Percentiles rank a stretch among this genome's conserved stretches.
Evolutionary conservation across 2,329 filamentous ascomycete species (phyloP).

Genomic region (Aspergillus cejpii): DNA sequence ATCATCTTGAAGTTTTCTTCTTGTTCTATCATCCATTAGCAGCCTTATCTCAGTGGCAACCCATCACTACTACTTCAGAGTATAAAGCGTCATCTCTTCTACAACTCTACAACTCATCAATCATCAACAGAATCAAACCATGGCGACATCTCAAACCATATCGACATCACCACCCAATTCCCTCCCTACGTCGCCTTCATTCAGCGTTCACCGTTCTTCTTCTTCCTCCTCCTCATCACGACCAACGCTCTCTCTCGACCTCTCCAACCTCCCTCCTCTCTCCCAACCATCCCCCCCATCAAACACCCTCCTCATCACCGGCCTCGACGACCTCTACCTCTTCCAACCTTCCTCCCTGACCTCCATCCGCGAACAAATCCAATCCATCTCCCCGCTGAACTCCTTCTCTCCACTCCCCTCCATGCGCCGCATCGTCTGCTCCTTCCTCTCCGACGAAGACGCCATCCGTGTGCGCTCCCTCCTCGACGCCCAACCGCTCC

Average conservation of each 20-base stretch:
- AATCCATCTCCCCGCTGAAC: slow-evolving; percentile 40
- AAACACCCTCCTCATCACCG: slow-evolving; percentile 48
- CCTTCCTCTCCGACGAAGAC: slow-evolving; percentile 40
- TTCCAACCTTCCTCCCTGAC: slow-evolving; percentile 43
- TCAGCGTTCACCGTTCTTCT: slow-evolving; percentile 17
- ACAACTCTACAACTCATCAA: background rate
- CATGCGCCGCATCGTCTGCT: slow-evolving; percentile 47
- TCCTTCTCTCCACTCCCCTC: slow-evolving; percentile 48
- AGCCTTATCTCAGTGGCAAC: background rate
- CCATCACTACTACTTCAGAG: background rate
- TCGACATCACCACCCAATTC: slow-evolving; percentile 19
- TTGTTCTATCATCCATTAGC: background rate
- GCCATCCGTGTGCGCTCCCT: slow-evolving; percentile 41
- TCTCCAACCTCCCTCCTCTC: slow-evolving; percentile 42
- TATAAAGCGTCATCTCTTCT: background rate
- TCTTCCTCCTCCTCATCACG: slow-evolving; percentile 25
- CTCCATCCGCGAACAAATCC: slow-evolving; percentile 40
- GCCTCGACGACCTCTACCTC: slow-evolving; percentile 41
- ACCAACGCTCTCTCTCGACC: slow-evolving; percentile 41
- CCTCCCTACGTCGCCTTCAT: slow-evolving; percentile 23
- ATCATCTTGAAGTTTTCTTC: background rate
- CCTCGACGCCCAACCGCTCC: slow-evolving; percentile 36
- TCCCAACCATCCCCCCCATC: slow-evolving; percentile 42
- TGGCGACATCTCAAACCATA: slow-evolving; percentile 18
- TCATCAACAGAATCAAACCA: slow-evolving; percentile 13